These are phyloP conservation scores for Mycena galopus DNA, from an alignment of 768 basidiomycete genomes.

Conservation along the genomic window DNA sequence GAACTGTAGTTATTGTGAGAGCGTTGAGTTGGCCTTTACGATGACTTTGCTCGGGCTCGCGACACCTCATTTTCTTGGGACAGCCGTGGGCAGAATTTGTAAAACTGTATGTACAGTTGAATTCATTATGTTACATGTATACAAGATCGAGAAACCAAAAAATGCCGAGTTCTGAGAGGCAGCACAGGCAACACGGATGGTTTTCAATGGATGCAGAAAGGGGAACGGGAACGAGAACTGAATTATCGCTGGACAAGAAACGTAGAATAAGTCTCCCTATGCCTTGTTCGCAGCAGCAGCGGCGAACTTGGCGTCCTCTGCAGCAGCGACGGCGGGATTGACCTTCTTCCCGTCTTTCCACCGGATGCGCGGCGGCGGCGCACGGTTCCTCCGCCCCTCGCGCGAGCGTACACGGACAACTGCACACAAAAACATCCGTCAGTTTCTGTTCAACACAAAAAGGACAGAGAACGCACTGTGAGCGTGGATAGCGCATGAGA, in stretches of 20 bases:
- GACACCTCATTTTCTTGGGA: no score
- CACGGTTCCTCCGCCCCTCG: conserved; percentile 96
- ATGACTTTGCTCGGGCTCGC: no score
- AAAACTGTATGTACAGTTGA: no score
- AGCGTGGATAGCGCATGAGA: conserved; percentile 99
- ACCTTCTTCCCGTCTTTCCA: conserved; percentile 98
- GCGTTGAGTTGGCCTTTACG: no score
- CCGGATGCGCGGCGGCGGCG: conserved; percentile 93
- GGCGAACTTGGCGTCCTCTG: conserved; percentile 85
- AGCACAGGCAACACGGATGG: no score
- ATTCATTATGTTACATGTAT: no score
- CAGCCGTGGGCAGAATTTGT: no score
- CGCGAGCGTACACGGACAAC: conserved; percentile 98
- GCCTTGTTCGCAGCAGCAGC: conserved; percentile 48
- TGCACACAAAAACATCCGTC: conserved; percentile 48
- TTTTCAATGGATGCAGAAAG: no score
- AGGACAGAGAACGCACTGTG: conserved; percentile 78
- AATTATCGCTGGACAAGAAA: neutral
- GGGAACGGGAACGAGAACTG: neutral
- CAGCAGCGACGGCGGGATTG: conserved; percentile 94
- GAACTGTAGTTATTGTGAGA: no score
- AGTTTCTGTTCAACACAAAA: neutral
- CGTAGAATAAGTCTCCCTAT: neutral
- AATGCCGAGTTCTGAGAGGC: no score
- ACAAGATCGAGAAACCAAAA: no score